phyloP scores from a whole-genome alignment of 768 basidiomycete species.

The Mycena venus region DNA sequence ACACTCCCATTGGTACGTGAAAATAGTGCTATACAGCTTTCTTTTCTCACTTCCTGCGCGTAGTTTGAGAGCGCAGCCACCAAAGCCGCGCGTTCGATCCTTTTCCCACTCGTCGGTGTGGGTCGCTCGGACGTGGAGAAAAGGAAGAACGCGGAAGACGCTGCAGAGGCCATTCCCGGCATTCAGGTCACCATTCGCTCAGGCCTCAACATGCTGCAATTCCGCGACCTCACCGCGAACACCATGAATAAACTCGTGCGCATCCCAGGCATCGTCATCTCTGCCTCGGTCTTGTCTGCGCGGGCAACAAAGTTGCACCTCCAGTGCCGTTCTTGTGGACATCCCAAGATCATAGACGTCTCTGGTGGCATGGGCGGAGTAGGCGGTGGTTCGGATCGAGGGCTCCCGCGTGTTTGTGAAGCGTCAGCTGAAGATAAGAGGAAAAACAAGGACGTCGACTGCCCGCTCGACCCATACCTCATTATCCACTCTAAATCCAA shows the following conservation, averaged over 20 bases:
- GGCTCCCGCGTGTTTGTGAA: constrained; percentile 90
- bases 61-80: constrained; percentile 95
- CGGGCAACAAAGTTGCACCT: constrained; percentile 93
- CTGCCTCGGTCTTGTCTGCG: constrained; percentile 93
- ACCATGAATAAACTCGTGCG: constrained; percentile 97
- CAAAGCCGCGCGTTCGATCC: constrained; percentile 84
- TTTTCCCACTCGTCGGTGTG: constrained; percentile 81
- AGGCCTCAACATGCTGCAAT: constrained; percentile 93
- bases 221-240: constrained; percentile 93
- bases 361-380: constrained; percentile 85
- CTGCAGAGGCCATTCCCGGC: constrained; percentile 63
- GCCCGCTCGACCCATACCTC: constrained; percentile 95
- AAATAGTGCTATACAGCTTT: neutral
- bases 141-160: constrained; percentile 56
- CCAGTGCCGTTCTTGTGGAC: constrained; percentile 92
- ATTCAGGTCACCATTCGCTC: constrained; percentile 91
- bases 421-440: constrained; percentile 86
- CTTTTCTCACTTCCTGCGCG: neutral
- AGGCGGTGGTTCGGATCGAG: constrained; percentile 88
- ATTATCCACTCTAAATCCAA: constrained; percentile 95
- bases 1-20: constrained; percentile 84
- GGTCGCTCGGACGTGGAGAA: constrained; percentile 60
- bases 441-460: constrained; percentile 89
- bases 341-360: constrained; percentile 83
- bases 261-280: constrained; percentile 97